Evolutionary conservation across 139 green algal genomes (phyloP).

Genomic region (Marvania coccoides): DNA sequence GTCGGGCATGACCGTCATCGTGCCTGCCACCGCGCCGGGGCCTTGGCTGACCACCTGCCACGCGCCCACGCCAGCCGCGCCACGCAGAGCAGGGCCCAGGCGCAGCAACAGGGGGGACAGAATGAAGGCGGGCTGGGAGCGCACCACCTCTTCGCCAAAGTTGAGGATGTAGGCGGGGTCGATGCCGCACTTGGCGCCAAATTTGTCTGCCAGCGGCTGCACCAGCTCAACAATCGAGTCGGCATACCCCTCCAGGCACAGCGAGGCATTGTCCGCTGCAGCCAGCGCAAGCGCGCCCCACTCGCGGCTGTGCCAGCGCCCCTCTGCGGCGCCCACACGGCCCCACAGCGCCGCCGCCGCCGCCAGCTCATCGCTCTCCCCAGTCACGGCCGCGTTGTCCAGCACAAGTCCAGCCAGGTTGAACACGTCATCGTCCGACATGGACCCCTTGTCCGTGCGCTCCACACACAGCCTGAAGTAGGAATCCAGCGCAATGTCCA

Average conservation of each 20-base stretch:
- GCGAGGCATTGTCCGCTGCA: slow-evolving; percentile 46
- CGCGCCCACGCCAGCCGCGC: slow-evolving; percentile 45
- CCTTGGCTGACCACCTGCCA: slow-evolving; percentile 66
- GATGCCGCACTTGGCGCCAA: slow-evolving; percentile 42
- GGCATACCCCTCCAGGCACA: slow-evolving; percentile 57
- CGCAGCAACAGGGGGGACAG: slow-evolving; percentile 49
- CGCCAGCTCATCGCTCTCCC: slow-evolving; percentile 49
- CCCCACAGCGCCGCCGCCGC: slow-evolving; percentile 32
- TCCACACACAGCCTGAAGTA: slow-evolving; percentile 75
- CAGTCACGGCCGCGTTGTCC: slow-evolving; percentile 41
- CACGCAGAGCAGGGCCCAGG: slow-evolving; percentile 54
- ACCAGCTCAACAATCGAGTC: slow-evolving; percentile 54
- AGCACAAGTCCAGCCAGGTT: slow-evolving; percentile 55
- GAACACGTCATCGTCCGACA: slow-evolving; percentile 51
- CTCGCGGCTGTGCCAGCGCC: slow-evolving; percentile 39
- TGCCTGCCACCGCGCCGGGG: slow-evolving; percentile 7
- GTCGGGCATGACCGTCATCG: slow-evolving; percentile 29
- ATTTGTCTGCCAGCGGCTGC: slow-evolving; percentile 61
- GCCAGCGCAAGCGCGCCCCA: slow-evolving; percentile 63
- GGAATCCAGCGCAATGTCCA: slow-evolving; percentile 86
- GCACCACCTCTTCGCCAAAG: slow-evolving; percentile 87
- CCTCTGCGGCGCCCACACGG: slow-evolving; percentile 24
- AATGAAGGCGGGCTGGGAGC: slow-evolving; percentile 67
- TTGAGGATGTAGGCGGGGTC: slow-evolving; percentile 63
- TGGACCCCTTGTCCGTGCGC: slow-evolving; percentile 38